A percentile compares a stretch with the other conserved stretches of the same genome.
These are phyloP conservation scores for Aspergillus flavus DNA, from an alignment of 2,329 filamentous ascomycete genomes.

Conservation along the genomic window DNA sequence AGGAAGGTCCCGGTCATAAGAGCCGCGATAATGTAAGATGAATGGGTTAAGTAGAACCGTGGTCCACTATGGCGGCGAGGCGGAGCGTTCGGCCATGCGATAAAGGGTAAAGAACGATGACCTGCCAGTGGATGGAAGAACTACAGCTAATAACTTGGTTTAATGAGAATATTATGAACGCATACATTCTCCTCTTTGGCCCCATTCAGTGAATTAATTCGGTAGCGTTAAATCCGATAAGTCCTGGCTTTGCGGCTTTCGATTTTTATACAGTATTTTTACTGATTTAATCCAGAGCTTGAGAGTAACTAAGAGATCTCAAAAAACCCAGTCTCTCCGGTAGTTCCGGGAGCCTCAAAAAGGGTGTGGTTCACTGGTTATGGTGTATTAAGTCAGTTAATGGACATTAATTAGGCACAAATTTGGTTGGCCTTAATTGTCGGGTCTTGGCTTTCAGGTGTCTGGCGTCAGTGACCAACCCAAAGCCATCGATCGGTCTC, in stretches of 20 bases:
- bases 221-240: background rate
- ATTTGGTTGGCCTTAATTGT: background rate
- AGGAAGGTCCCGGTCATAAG: background rate
- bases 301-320: background rate
- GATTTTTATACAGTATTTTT: background rate
- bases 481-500: background rate
- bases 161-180: background rate
- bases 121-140: background rate
- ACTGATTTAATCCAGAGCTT: background rate
- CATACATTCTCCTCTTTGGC: background rate
- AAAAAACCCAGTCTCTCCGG: background rate
- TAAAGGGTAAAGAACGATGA: conserved; percentile 4
- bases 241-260: background rate
- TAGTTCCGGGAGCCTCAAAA: conserved; percentile 1
- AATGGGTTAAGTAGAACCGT: conserved; percentile 12
- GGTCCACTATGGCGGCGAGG: conserved; percentile 21
- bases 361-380: background rate
- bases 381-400: background rate
- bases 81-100: conserved; percentile 16
- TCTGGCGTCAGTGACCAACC: conserved; percentile 1
- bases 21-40: conserved; percentile 11
- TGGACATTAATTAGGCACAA: background rate
- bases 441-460: background rate
- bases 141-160: background rate
- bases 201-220: background rate